Percentiles rank a stretch among this genome's conserved stretches.
Conservation (phyloP, 768 basidiomycete species). For the Calvatia gigantea region DNA sequence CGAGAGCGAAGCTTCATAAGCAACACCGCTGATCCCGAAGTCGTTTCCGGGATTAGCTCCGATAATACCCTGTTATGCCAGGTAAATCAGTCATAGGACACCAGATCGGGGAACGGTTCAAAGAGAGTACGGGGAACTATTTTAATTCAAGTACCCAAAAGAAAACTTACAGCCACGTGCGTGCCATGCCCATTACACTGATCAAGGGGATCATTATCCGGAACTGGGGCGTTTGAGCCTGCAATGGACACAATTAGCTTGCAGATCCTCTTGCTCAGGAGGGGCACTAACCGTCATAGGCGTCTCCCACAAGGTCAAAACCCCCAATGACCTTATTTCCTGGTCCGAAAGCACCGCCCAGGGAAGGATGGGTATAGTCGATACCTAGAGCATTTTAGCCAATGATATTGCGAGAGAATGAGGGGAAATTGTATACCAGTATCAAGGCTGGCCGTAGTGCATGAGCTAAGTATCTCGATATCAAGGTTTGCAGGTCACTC, state of each 20-base stretch:
- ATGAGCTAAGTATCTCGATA: not conserved
- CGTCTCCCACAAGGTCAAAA: slow-evolving; percentile 57
- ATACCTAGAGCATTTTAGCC: slow-evolving; percentile 26
- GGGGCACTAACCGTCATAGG: slow-evolving; percentile 35
- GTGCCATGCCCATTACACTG: slow-evolving; percentile 52
- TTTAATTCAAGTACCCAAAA: not conserved
- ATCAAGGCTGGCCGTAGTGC: slow-evolving; percentile 40
- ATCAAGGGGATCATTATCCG: slow-evolving; percentile 50
- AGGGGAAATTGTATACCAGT: slow-evolving; percentile 27
- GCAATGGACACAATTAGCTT: not conserved
- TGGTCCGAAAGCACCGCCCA: slow-evolving; percentile 52
- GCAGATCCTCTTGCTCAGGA: not conserved
- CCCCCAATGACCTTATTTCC: slow-evolving; percentile 53
- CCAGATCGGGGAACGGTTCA: not conserved
- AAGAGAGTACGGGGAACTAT: not conserved
- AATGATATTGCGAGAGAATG: not conserved
- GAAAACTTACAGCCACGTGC: slow-evolving; percentile 45
- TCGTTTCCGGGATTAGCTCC: slow-evolving; percentile 56
- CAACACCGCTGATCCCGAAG: slow-evolving; percentile 70
- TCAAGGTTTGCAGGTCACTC: slow-evolving; percentile 17
- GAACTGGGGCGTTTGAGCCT: slow-evolving; percentile 45
- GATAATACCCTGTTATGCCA: slow-evolving; percentile 46
- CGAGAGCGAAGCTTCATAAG: slow-evolving; percentile 53
- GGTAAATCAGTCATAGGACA: not conserved
- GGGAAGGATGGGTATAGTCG: slow-evolving; percentile 53